Conservation (phyloP, 768 basidiomycete species). For the Naganishia vishniacii region DNA sequence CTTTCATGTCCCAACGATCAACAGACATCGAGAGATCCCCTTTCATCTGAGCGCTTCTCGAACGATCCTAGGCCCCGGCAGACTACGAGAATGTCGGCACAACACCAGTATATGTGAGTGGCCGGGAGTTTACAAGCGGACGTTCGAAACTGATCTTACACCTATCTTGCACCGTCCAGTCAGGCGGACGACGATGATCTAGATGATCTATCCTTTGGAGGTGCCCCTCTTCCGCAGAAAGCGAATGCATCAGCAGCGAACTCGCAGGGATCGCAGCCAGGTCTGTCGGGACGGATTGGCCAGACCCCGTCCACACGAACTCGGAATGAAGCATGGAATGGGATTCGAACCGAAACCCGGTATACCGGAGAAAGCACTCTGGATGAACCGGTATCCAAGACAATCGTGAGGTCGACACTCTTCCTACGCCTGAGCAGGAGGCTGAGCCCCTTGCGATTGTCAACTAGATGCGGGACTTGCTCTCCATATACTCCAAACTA, state of each 20-base stretch:
- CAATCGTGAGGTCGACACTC: slow-evolving; percentile 74
- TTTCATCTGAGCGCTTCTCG: too few species aligned
- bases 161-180: slow-evolving; percentile 23
- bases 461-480: slow-evolving; percentile 81
- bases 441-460: background rate
- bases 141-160: background rate
- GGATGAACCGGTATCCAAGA: slow-evolving; percentile 82
- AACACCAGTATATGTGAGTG: slow-evolving; percentile 18
- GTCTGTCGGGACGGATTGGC: slow-evolving; percentile 41
- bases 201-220: slow-evolving; percentile 44
- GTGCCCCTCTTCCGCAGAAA: slow-evolving; percentile 26
- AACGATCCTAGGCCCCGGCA: too few species aligned
- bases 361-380: slow-evolving; percentile 74
- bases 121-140: background rate
- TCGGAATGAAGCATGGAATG: slow-evolving; percentile 54
- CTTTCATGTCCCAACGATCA: too few species aligned
- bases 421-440: too few species aligned
- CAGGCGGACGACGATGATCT: slow-evolving; percentile 49
- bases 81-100: background rate
- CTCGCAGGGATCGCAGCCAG: slow-evolving; percentile 24
- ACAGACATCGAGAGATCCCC: too few species aligned
- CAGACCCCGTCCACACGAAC: slow-evolving; percentile 23
- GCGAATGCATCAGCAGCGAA: background rate
- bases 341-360: slow-evolving; percentile 79
- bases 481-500: slow-evolving; percentile 86